phyloP scores from a whole-genome alignment of 2,329 filamentous ascomycete genomes.

The Claviceps pazoutovae region DNA sequence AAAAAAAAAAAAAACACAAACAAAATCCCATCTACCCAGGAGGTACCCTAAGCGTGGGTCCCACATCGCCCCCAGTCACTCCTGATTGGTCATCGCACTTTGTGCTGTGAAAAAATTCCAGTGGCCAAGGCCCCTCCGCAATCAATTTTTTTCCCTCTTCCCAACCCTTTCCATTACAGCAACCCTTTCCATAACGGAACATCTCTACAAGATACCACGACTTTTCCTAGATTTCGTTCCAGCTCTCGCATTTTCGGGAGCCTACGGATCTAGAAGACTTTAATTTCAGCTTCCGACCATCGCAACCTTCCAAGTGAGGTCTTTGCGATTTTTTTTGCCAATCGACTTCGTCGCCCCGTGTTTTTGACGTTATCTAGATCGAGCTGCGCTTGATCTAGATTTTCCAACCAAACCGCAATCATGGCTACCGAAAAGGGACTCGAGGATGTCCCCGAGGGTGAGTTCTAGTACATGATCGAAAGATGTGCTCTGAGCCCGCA shows the following conservation, averaged over 20 bases:
- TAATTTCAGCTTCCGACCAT: constrained; percentile 15
- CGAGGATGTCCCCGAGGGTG: constrained; percentile 93
- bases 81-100: constrained; percentile 10
- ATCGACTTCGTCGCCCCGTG: constrained; percentile 22
- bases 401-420: constrained; percentile 57
- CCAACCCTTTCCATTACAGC: not conserved
- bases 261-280: constrained; percentile 32
- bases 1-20: constrained; percentile 1
- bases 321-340: constrained; percentile 22
- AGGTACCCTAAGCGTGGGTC: constrained; percentile 13
- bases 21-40: not conserved
- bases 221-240: constrained; percentile 26
- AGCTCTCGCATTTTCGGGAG: constrained; percentile 33
- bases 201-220: constrained; percentile 19
- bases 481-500: not conserved
- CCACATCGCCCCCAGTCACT: constrained; percentile 1
- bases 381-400: constrained; percentile 65
- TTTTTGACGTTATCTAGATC: constrained; percentile 45
- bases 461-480: constrained; percentile 27
- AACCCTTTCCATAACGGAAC: constrained; percentile 17
- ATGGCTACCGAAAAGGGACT: constrained; percentile 98
- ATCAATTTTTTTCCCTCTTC: constrained; percentile 22
- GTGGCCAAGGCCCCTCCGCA: constrained; percentile 23
- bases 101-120: constrained; percentile 19
- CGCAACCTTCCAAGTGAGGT: constrained; percentile 22